Base-by-base conservation (phyloP, 2,329 filamentous ascomycete species). In the Orbilia javanica region DNA sequence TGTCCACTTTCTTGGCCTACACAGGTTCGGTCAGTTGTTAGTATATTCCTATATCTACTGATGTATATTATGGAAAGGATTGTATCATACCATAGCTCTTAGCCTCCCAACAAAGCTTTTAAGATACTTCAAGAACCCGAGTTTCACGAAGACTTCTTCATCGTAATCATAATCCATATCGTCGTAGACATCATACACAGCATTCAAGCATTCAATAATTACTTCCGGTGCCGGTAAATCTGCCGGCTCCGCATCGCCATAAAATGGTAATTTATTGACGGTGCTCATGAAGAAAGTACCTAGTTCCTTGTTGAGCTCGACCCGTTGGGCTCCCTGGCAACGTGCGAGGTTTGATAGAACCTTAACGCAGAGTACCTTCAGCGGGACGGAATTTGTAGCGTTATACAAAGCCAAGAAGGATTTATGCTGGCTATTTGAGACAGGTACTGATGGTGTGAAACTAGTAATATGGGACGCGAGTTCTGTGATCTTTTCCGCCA, bases 381-480 rank as follows among this genome's bases (percentile, higher is more conserved):
- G 68, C 1, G 66, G 44, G n/a, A 53, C 42, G 44, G 68, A 69
- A 53, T 18, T 68, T 1, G 39, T 82, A 25, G 89, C 89, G 62
- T 89, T 88, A 83, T 90, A 91, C 25, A 92, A 85, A 10, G 89
- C 85, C 81, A 92, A 90, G 84, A 92, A 91, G 80, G 88, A 89
- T 79, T 86, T 85, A 79, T 89, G 89, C 83, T 91, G 89, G 60
- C 86, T 86, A 25, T 57, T 46, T 3, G 63, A 60, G 44, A 74
- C 36, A 13, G 64, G 55, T 65, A 75, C 65, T 7, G 46, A 57
- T 34, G 85, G 85, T 44, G 85, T 82, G 2, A 89, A 84, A 4
- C 89, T 87, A 29, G 89, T 85, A 65, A 92, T 82, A 29, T 90
- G 90, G 90, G 90, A 91, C 4, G 90, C 89, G 44, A 92, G 86